Evolutionary conservation across 179 eudicot genomes (phyloP), one percentile per base, ranked within the genome.

Genomic region (Beta macrorhiza): DNA sequence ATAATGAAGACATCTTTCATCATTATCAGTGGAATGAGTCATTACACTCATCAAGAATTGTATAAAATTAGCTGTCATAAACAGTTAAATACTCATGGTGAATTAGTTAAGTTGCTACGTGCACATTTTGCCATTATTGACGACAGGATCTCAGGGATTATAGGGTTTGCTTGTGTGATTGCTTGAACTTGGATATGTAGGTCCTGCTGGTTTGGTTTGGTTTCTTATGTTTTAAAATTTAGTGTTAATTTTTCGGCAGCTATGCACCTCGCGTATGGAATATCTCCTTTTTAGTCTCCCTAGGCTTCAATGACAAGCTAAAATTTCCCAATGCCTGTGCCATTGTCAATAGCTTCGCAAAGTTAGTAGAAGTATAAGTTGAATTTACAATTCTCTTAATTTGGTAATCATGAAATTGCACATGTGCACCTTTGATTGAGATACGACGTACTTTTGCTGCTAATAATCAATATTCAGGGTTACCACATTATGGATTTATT

Each of bases 211-310:
- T 68, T 67, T 44, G 56, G 29, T 11, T 68, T 5, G 42, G 3
- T 17, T 56, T n/a, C 14, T 69, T 10, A 44, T 25, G 45, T n/a
- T 49, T 16, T 37, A 32, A 15, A n/a, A 47, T 75, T 64, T 65
- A 45, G 45, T 71, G 68, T 67, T 80, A 42, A 49, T n/a, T 45
- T 62, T 17, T 14, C 47, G 77, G 44, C 64, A 83, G 77, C 75
- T 83, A 22, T 79, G 83, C 82, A 83, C 62, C 90, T 86, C 52
- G 76, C 81, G 4, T 81, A 82, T 81, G 82, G 62, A 7, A 53
- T 81, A 47, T 81, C 89, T 72, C 89, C 91, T 15, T 80, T 78
- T 20, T 79, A 55, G 52, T 76, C 91, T 84, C 86, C 87, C n/a
- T 32, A 62, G 45, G 84, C 90, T 77, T 80, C 89, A 55, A 55